A percentile compares a stretch with the other conserved stretches of the same genome.
Evolutionary conservation across 2,329 filamentous ascomycete genomes (phyloP).

Genomic region (Teratosphaeria zuluensis): DNA sequence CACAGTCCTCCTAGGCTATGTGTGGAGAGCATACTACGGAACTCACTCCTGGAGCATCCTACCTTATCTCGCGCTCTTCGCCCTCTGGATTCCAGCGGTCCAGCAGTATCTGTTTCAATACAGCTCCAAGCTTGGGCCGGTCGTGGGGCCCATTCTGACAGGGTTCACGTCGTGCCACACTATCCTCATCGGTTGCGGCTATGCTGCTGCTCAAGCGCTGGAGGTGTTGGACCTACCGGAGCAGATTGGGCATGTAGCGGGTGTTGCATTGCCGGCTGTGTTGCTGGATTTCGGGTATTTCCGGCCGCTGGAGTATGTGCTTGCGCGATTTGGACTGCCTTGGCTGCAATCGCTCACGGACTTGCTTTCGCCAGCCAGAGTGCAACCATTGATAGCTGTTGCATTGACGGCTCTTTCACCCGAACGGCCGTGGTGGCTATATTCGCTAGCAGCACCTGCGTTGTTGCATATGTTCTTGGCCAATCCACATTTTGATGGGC

Average conservation of each 20-base stretch:
- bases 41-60: conserved; percentile 37
- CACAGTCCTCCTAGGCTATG: conserved; percentile 62
- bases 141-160: conserved; percentile 64
- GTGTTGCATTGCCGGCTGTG: conserved; percentile 37
- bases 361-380: conserved; percentile 55
- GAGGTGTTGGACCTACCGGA: conserved; percentile 5
- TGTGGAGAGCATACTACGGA: conserved; percentile 39
- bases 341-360: conserved; percentile 28
- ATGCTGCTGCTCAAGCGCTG: conserved; percentile 25
- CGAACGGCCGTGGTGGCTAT: conserved; percentile 44
- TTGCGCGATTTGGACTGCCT: conserved; percentile 3
- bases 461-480: conserved; percentile 59
- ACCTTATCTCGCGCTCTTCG: conserved; percentile 59
- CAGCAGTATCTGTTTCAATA: conserved; percentile 62
- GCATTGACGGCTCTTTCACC: conserved; percentile 58
- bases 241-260: conserved; percentile 31
- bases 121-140: conserved; percentile 57
- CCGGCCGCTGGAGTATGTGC: conserved; percentile 5
- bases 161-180: conserved; percentile 62
- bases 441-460: conserved; percentile 61
- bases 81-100: conserved; percentile 62
- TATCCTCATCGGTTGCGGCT: conserved; percentile 31
- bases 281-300: conserved; percentile 18
- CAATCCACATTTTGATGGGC: conserved; percentile 64
- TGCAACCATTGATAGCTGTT: conserved; percentile 59